Evolutionary conservation across 2,329 filamentous ascomycete genomes (phyloP), one percentile per base, ranked within the genome.

Genomic region (Neofusicoccum kwambonambiense): DNA sequence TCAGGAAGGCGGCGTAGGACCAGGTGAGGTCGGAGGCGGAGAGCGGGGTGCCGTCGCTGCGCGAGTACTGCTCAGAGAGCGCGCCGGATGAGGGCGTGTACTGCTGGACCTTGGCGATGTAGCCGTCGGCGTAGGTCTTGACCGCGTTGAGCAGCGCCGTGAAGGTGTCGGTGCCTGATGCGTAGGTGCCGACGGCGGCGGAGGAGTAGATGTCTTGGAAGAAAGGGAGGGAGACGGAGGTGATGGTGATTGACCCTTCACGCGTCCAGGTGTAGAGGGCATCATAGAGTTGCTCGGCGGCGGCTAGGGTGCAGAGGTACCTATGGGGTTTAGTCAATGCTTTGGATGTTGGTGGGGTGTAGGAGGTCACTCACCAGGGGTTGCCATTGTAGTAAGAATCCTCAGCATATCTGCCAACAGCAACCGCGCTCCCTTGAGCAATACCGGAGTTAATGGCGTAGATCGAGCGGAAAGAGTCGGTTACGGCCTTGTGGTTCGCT

Each of bases 51-150:
- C 80, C 80, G 9, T 71, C 79, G 13, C 68, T 69, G 5, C 72
- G 69, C 67, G 79, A 76, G 62, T 80, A 80, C 64, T 81, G 79
- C 73, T 81, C 80, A 65, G 77, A 77, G 71, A 81, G 72, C 8
- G 70, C 68, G 3, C 80, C 80, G 27, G 77, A 73, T 0, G 64
- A 66, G 63, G 75, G 75, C 3, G 77, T 72, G 70, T 82, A 77
- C 61, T 65, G 72, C 65, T 74, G 75, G 13, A 81, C 75, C 1
- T 79, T 74, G 7, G 74, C 70, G 15, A 82, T 64, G 64, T 80
- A 82, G 39, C 74, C 73, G 63, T 81, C 79, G 2, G 74, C 80
- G 3, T 65, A 75, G 75, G 4, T 74, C 47, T 52, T 49, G 22
- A 62, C 58, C 17, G 57, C 57, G 70, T 42, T 75, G 70, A 27